Evolutionary conservation across 2,329 filamentous ascomycete species (phyloP).

Genomic region (Fonsecaea pedrosoi): DNA sequence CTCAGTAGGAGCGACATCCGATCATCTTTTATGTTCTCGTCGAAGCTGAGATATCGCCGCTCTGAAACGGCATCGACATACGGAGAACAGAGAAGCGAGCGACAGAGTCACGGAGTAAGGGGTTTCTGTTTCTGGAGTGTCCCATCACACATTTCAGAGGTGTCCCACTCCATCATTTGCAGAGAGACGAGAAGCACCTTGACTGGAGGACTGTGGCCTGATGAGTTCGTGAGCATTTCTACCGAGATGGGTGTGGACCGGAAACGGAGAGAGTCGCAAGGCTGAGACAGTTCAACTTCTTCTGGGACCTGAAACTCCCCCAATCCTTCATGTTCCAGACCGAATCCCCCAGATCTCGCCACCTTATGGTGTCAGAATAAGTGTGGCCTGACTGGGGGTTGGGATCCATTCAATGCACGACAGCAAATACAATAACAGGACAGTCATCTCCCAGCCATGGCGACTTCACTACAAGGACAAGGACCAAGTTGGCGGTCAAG

Average conservation of each 20-base stretch:
- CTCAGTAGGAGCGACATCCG: neutral
- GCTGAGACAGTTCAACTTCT: slow-evolving; percentile 6
- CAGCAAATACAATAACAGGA: slow-evolving; percentile 6
- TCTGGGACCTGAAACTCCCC: neutral
- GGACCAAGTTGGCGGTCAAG: neutral
- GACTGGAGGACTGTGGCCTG: neutral
- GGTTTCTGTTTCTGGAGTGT: slow-evolving; percentile 1
- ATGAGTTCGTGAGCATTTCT: neutral
- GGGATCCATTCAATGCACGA: neutral
- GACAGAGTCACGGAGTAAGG: neutral
- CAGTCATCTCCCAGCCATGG: neutral
- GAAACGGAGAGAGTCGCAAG: slow-evolving; percentile 9
- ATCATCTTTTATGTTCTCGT: neutral
- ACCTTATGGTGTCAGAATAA: neutral
- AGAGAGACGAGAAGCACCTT: neutral
- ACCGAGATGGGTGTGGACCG: neutral
- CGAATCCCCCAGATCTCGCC: neutral
- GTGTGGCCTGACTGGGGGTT: neutral
- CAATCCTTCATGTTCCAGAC: neutral
- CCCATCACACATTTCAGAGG: neutral
- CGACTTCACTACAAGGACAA: neutral
- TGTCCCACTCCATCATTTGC: neutral
- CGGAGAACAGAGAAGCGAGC: neutral
- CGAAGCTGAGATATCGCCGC: neutral
- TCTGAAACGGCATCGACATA: neutral